phyloP scores from a whole-genome alignment of 2,329 filamentous ascomycete genomes.

The Clathrospora elynae region DNA sequence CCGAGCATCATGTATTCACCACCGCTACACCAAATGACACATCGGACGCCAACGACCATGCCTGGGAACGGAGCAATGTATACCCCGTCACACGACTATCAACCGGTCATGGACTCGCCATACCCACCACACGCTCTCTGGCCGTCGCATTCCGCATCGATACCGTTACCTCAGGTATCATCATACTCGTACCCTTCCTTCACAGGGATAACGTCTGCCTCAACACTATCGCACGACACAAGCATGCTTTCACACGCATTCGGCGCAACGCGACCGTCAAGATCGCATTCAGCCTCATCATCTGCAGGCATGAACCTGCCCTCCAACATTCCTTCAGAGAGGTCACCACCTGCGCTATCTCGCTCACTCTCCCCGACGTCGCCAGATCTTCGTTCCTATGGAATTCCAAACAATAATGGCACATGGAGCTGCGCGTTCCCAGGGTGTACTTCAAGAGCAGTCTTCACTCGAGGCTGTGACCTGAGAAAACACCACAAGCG shows the following conservation, averaged over 20 bases:
- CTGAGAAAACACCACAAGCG: conserved; percentile 67
- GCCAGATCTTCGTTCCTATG: conserved; percentile 49
- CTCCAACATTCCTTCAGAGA: conserved; percentile 32
- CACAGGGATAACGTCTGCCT: conserved; percentile 31
- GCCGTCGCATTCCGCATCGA: conserved; percentile 37
- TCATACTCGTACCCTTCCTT: conserved; percentile 45
- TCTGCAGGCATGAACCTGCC: conserved; percentile 35
- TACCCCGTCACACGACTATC: conserved; percentile 37
- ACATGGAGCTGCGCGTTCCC: conserved; percentile 65
- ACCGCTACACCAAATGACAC: conserved; percentile 41
- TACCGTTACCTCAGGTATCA: conserved; percentile 36
- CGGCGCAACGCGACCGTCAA: conserved; percentile 32
- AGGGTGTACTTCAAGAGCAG: conserved; percentile 62
- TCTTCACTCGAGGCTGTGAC: conserved; percentile 65
- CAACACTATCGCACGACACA: conserved; percentile 32
- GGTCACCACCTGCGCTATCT: conserved; percentile 40
- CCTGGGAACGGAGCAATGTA: conserved; percentile 35
- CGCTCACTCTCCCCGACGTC: conserved; percentile 49
- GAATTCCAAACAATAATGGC: conserved; percentile 53
- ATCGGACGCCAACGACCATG: conserved; percentile 31
- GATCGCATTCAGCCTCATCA: conserved; percentile 46
- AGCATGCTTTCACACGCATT: conserved; percentile 31
- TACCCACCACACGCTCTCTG: conserved; percentile 42
- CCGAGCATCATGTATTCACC: conserved; percentile 48
- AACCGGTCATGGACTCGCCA: conserved; percentile 39